Percentiles rank a stretch among this genome's conserved stretches.
These are phyloP conservation scores for Zymoseptoria brevis DNA, from an alignment of 2,329 filamentous ascomycete species.

Conservation along the genomic window DNA sequence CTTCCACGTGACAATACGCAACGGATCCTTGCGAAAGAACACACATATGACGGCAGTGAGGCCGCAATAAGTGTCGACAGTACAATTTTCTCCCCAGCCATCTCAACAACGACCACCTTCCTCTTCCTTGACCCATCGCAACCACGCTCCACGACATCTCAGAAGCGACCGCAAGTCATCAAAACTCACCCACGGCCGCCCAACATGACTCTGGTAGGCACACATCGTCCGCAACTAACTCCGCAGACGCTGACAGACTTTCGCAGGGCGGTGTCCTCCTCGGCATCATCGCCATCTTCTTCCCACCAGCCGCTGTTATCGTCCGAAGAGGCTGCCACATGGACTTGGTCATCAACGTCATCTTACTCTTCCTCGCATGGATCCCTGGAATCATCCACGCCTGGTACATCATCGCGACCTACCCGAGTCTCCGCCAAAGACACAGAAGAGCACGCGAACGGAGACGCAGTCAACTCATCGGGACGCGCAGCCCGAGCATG, in stretches of 20 bases:
- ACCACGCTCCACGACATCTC: background rate
- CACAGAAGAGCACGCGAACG: background rate
- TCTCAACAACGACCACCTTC: background rate
- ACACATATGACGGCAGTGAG: background rate
- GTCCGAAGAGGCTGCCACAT: constrained; percentile 77
- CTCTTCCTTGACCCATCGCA: background rate
- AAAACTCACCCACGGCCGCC: background rate
- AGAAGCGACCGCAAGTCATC: background rate
- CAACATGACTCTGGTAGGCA: background rate
- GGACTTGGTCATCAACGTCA: constrained; percentile 64
- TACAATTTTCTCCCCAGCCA: background rate
- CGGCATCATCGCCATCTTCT: constrained; percentile 25
- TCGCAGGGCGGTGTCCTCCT: constrained; percentile 13
- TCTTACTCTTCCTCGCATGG: constrained; percentile 63
- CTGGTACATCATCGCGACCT: constrained; percentile 48
- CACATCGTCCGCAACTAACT: background rate
- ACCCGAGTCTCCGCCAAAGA: constrained; percentile 9
- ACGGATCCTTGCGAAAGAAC: background rate
- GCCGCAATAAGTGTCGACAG: background rate
- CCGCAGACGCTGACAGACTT: background rate
- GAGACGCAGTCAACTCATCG: background rate
- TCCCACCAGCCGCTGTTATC: constrained; percentile 83
- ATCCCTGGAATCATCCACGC: constrained; percentile 65
- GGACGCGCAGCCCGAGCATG: background rate
- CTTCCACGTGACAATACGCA: background rate